These are phyloP conservation scores for Murraya koenigii DNA, from an alignment of 345 rosid species.

Conservation along the genomic window DNA sequence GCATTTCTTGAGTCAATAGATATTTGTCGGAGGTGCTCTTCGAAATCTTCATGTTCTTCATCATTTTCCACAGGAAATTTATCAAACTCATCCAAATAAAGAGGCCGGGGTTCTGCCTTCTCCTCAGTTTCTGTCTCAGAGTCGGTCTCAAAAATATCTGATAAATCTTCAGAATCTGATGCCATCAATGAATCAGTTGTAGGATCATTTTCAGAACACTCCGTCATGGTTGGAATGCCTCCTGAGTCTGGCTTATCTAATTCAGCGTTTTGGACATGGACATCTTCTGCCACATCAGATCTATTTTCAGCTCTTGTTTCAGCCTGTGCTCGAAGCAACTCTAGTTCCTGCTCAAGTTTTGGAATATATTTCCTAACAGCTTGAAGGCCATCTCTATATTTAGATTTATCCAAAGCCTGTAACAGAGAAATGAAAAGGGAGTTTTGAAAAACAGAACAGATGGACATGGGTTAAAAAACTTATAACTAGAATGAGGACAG, in stretches of 20 bases:
- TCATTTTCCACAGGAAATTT: slow-evolving; percentile 53
- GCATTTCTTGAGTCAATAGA: slow-evolving; percentile 28
- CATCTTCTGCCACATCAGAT: slow-evolving; percentile 20
- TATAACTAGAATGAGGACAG: neutral
- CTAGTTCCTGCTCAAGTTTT: slow-evolving; percentile 83
- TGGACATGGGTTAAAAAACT: neutral
- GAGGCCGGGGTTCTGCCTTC: slow-evolving; percentile 37
- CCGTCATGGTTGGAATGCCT: slow-evolving; percentile 28
- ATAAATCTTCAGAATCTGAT: slow-evolving; percentile 74
- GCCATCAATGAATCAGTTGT: slow-evolving; percentile 32
- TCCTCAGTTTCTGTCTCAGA: slow-evolving; percentile 54
- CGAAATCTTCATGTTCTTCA: slow-evolving; percentile 48
- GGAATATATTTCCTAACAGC: slow-evolving; percentile 78
- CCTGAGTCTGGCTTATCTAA: neutral
- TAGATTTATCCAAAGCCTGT: slow-evolving; percentile 84
- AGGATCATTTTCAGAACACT: slow-evolving; percentile 42
- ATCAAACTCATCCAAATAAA: slow-evolving; percentile 69
- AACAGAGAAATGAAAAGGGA: neutral
- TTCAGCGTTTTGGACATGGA: slow-evolving; percentile 19
- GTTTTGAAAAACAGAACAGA: neutral
- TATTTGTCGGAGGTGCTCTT: slow-evolving; percentile 44
- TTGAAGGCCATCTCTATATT: slow-evolving; percentile 71
- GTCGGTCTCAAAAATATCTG: slow-evolving; percentile 86
- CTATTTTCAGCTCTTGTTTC: slow-evolving; percentile 28
- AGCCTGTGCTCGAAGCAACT: slow-evolving; percentile 60